These are phyloP conservation scores for Cryomyces minteri DNA, from an alignment of 495 filamentous ascomycete genomes.

Conservation along the genomic window DNA sequence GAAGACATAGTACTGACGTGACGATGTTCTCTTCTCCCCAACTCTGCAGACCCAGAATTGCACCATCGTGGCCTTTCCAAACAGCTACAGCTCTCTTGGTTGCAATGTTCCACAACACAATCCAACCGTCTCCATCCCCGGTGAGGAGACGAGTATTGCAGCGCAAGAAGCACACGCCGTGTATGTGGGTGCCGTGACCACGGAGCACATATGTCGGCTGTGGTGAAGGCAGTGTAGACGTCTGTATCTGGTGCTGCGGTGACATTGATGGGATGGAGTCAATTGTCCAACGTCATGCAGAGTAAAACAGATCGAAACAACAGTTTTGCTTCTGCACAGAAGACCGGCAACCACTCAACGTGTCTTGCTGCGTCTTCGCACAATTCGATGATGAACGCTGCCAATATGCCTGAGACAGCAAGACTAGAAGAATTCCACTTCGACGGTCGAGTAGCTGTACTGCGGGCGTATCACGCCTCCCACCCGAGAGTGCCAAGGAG, in stretches of 20 bases:
- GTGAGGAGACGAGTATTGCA: conserved; percentile 61
- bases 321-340: too few species aligned
- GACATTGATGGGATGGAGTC: not conserved
- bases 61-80: conserved; percentile 70
- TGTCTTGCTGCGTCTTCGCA: too few species aligned
- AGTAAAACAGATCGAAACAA: too few species aligned
- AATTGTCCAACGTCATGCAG: not conserved
- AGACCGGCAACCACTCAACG: too few species aligned
- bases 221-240: conserved; percentile 29
- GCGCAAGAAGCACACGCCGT: conserved; percentile 54
- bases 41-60: conserved; percentile 54
- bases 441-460: too few species aligned
- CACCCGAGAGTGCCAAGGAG: too few species aligned
- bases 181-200: conserved; percentile 69
- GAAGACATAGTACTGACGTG: conserved; percentile 40
- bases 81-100: conserved; percentile 68
- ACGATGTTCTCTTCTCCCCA: conserved; percentile 46
- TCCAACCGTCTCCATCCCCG: conserved; percentile 79
- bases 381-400: too few species aligned
- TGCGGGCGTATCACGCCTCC: too few species aligned
- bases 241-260: conserved; percentile 8
- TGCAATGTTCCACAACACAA: conserved; percentile 69
- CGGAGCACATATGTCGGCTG: conserved; percentile 75
- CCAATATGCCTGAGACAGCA: too few species aligned
- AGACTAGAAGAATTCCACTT: too few species aligned